These are phyloP conservation scores for Teratosphaeriaceae sp. DNA, from an alignment of 2,329 filamentous ascomycete genomes.

Conservation along the genomic window DNA sequence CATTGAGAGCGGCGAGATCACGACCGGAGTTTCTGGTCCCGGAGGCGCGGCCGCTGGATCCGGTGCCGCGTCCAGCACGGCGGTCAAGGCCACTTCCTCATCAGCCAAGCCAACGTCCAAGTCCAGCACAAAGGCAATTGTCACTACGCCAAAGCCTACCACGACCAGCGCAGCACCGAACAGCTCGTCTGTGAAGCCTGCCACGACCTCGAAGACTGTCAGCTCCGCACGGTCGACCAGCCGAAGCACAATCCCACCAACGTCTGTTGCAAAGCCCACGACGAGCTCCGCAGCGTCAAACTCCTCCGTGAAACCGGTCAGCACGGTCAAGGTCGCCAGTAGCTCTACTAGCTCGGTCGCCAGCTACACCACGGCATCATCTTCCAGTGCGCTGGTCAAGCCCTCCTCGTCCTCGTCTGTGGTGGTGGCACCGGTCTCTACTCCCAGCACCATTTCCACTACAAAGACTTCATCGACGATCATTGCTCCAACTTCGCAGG, in stretches of 20 bases:
- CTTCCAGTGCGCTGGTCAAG: slow-evolving; percentile 1
- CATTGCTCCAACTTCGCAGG: neutral
- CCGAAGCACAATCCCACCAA: neutral
- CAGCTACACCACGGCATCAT: neutral
- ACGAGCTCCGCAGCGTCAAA: neutral
- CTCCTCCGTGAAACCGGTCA: neutral
- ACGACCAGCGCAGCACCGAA: neutral
- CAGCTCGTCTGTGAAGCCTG: neutral
- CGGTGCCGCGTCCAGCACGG: neutral
- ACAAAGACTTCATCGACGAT: neutral
- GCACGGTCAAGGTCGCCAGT: neutral
- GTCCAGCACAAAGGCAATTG: neutral
- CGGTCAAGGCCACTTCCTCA: slow-evolving; percentile 1
- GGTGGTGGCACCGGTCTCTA: neutral
- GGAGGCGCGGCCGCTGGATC: slow-evolving; percentile 8
- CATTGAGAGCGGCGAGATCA: slow-evolving; percentile 52
- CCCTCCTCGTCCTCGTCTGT: neutral
- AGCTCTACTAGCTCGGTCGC: neutral
- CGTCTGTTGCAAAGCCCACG: neutral
- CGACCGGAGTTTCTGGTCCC: slow-evolving; percentile 19
- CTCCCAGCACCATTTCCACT: slow-evolving; percentile 1
- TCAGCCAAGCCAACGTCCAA: neutral
- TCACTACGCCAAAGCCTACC: neutral
- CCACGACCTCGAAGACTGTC: neutral
- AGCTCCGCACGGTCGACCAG: neutral